A percentile compares a stretch with the other conserved stretches of the same genome.
These are phyloP conservation scores for Wallacemonas sp. DNA, from an alignment of 208 protist species.

Conservation along the genomic window DNA sequence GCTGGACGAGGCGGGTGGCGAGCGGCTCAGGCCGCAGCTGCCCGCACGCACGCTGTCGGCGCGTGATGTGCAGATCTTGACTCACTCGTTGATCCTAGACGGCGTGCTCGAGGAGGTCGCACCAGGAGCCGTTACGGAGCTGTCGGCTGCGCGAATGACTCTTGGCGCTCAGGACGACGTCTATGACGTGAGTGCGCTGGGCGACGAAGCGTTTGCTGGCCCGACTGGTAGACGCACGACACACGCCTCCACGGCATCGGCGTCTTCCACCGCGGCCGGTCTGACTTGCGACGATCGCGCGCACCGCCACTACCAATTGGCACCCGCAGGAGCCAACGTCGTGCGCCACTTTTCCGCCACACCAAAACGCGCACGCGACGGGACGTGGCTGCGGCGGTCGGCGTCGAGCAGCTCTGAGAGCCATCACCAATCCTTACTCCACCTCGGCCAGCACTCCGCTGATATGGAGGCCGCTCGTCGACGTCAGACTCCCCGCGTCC, in stretches of 20 bases:
- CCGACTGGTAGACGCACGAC: no score
- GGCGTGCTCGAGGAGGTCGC: constrained; percentile 61
- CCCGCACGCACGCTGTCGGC: constrained; percentile 16
- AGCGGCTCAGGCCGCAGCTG: neutral
- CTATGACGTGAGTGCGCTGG: no score
- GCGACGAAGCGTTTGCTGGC: no score
- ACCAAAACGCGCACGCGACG: constrained; percentile 9
- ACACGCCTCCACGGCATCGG: no score
- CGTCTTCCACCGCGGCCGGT: no score
- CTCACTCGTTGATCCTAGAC: constrained; percentile 67
- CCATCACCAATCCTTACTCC: neutral
- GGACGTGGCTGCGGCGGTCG: neutral
- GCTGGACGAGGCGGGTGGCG: neutral
- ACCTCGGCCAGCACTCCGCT: neutral
- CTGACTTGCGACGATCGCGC: neutral
- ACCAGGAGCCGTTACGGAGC: constrained; percentile 2
- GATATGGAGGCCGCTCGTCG: neutral
- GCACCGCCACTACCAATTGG: constrained; percentile 49
- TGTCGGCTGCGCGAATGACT: no score
- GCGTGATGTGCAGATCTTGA: constrained; percentile 54
- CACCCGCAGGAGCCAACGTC: constrained; percentile 43
- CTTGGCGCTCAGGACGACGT: no score
- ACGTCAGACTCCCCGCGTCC: neutral
- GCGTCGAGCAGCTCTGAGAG: neutral
- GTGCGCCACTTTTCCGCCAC: constrained; percentile 69